Evolutionary conservation across 1,284 basidiomycete species (phyloP).

Genomic region (Meira nashicola): DNA sequence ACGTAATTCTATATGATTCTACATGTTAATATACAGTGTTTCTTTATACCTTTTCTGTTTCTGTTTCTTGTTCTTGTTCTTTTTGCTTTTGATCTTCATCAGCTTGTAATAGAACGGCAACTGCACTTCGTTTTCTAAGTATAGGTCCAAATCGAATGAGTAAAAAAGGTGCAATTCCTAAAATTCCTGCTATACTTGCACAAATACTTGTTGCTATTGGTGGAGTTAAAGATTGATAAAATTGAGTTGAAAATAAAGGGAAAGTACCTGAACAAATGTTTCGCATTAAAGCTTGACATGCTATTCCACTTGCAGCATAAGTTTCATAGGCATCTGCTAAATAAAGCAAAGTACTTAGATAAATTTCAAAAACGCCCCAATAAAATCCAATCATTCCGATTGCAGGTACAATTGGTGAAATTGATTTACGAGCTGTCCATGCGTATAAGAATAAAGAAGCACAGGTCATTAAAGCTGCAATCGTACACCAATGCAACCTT

Average conservation of each 20-base stretch:
- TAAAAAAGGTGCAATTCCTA: slow-evolving; percentile 14
- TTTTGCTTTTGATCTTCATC: background rate
- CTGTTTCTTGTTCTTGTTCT: background rate
- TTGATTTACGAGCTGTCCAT: slow-evolving; percentile 7
- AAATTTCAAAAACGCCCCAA: slow-evolving; percentile 12
- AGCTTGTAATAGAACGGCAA: background rate
- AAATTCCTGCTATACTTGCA: slow-evolving; percentile 5
- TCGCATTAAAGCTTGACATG: slow-evolving; percentile 12
- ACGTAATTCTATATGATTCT: too few species aligned
- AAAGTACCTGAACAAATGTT: slow-evolving; percentile 8
- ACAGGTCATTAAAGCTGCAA: background rate
- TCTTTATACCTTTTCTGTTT: too few species aligned
- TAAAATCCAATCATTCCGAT: slow-evolving; percentile 12
- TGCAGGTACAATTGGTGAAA: slow-evolving; percentile 4
- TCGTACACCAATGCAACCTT: slow-evolving; percentile 3
- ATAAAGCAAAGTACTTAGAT: slow-evolving; percentile 10
- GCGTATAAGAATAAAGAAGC: slow-evolving; percentile 10
- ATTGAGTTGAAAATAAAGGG: background rate
- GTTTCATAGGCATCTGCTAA: slow-evolving; percentile 11
- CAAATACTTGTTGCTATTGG: slow-evolving; percentile 9
- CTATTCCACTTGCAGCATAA: slow-evolving; percentile 11
- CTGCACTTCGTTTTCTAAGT: background rate
- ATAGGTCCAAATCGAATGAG: slow-evolving; percentile 6
- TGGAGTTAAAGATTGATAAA: slow-evolving; percentile 7
- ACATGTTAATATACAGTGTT: too few species aligned